A percentile compares a stretch with the other conserved stretches of the same genome.
phyloP scores from a whole-genome alignment of 2,329 filamentous ascomycete species.

The Nakataea oryzae region DNA sequence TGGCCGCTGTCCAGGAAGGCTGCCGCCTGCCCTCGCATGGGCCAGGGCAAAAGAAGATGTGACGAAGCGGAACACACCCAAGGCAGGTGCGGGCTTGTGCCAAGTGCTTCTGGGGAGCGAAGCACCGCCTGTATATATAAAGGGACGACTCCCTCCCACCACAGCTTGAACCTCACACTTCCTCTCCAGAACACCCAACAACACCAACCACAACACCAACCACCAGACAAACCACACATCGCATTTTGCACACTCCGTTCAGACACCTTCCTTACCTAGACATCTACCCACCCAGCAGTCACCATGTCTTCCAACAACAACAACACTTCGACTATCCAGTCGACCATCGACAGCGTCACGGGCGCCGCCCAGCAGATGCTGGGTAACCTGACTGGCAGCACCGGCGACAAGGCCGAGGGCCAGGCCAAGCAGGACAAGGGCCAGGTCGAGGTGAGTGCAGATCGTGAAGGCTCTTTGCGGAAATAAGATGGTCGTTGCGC shows the following conservation, averaged over 20 bases:
- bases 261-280: too few species aligned
- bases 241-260: background rate
- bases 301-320: constrained; percentile 31
- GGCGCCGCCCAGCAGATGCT: constrained; percentile 63
- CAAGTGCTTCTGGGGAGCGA: background rate
- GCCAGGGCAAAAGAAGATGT: too few species aligned
- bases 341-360: constrained; percentile 62
- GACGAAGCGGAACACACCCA: background rate
- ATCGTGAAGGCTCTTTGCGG: too few species aligned
- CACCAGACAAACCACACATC: background rate
- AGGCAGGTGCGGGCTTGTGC: background rate
- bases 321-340: constrained; percentile 66
- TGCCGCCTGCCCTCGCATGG: too few species aligned
- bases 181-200: background rate
- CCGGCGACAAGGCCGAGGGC: constrained; percentile 54
- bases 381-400: constrained; percentile 63
- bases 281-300: constrained; percentile 2
- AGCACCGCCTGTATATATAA: background rate
- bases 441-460: too few species aligned
- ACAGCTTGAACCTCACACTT: background rate
- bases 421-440: constrained; percentile 56
- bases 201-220: background rate
- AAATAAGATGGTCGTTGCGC: too few species aligned
- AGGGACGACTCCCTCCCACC: background rate
- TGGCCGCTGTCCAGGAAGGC: too few species aligned